Evolutionary conservation across 129 eudicot species (phyloP), one percentile per base, ranked within the genome.

Genomic region (Scalesia atractyloides): DNA sequence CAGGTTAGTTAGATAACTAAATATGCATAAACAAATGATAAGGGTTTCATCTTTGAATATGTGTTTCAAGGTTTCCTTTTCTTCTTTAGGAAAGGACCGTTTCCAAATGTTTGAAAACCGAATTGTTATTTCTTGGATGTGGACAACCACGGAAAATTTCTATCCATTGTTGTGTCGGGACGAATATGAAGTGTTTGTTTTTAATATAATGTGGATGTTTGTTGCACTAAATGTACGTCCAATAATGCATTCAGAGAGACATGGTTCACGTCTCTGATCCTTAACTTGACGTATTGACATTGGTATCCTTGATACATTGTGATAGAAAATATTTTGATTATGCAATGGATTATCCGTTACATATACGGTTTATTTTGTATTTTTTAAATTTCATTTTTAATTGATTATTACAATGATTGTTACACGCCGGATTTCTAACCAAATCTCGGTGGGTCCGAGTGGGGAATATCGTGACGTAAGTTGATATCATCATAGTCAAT

Each of bases 241-340:
- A 69, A 69, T 77, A 60, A 77, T 77, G n/a, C 56, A 69, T 48
- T 49, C 9, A 61, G 11, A 65, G 30, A 69, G 17, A 69, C 44
- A 18, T 15, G 12, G 16, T 5, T 10, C 37, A 51, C 13, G 66
- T 51, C 50, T 53, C 12, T 70, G 50, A 52, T 50, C 30, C 20
- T 1, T 36, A 50, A 59, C 76, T 60, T 77, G 76, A 58, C 18
- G 76, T 69, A 52, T 37, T 30, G 24, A 50, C 26, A 17, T 72
- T 72, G 56, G 49, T 30, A 62, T 48, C 51, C 51, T 65, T 50
- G 18, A 51, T 65, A 39, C n/a, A 16, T 19, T 64, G 50, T 51
- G 64, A 52, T 37, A 22, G 20, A 17, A 64, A 26, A 54, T 54
- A 54, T 19, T 18, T 54, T 19, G 15, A 19, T 54, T 54, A 19